These are phyloP conservation scores for Glycine tomentella DNA, from an alignment of 306 rosid genomes.

Conservation along the genomic window DNA sequence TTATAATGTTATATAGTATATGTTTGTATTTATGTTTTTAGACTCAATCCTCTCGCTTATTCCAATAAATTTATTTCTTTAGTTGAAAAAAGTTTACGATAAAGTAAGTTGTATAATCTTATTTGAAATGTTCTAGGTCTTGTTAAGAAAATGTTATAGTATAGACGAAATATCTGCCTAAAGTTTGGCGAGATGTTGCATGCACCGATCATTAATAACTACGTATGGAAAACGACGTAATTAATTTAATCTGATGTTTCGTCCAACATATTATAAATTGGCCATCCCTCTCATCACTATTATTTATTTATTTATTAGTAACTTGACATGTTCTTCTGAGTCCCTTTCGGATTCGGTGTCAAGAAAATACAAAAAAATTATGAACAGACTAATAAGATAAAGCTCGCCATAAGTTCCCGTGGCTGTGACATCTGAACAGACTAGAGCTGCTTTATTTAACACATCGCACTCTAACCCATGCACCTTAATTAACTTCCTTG, in stretches of 20 bases:
- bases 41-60: no score
- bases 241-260: neutral
- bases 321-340: constrained; percentile 17
- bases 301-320: neutral
- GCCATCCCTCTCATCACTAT: neutral
- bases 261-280: neutral
- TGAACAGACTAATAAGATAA: neutral
- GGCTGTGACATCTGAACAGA: neutral
- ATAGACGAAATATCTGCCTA: neutral
- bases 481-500: no score
- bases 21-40: no score
- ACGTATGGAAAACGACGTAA: neutral
- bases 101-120: no score
- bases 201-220: neutral
- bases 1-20: no score
- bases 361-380: neutral
- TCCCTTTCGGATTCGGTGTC: neutral
- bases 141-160: no score
- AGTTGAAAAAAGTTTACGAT: no score
- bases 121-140: neutral
- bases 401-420: no score
- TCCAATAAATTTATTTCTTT: no score
- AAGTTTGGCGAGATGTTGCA: constrained; percentile 5
- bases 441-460: no score
- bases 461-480: no score